A percentile compares a stretch with the other conserved stretches of the same genome.
phyloP scores from a whole-genome alignment of 495 filamentous ascomycete species.

The Cercophora samala region DNA sequence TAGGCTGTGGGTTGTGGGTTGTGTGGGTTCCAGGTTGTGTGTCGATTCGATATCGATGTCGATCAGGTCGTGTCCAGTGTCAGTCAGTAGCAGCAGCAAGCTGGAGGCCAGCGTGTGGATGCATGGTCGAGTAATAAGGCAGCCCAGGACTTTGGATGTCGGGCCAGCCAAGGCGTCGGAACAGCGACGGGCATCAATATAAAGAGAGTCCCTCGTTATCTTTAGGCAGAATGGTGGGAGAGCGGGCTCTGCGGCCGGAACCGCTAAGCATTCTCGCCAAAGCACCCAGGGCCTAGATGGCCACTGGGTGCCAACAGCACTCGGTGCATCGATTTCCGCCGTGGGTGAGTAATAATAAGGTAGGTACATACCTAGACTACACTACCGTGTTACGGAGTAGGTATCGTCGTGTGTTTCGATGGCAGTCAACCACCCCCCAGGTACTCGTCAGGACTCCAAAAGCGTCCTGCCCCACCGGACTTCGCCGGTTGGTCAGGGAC shows the following conservation, averaged over 20 bases:
- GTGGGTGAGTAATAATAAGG: too few relatives aligned
- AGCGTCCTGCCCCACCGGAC: too few relatives aligned
- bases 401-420: too few relatives aligned
- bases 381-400: too few relatives aligned
- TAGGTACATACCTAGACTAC: too few relatives aligned
- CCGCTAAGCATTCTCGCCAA: conserved; percentile 26
- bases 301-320: neutral
- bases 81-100: neutral
- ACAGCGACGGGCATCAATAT: conserved; percentile 26
- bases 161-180: conserved; percentile 25
- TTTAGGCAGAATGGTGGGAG: conserved; percentile 25
- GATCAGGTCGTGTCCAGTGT: neutral
- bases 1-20: too few relatives aligned
- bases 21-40: too few relatives aligned
- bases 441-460: too few relatives aligned
- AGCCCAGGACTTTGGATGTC: conserved; percentile 15
- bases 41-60: neutral
- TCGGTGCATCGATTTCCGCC: conserved; percentile 23
- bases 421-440: too few relatives aligned
- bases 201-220: conserved; percentile 13
- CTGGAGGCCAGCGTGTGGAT: neutral
- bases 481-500: too few relatives aligned
- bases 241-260: conserved; percentile 19
- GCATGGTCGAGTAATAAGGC: conserved; percentile 3
- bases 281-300: conserved; percentile 19